These are phyloP conservation scores for Yamadazyma spencermartinsiae DNA, from an alignment of 1,139 yeast species.

Conservation along the genomic window DNA sequence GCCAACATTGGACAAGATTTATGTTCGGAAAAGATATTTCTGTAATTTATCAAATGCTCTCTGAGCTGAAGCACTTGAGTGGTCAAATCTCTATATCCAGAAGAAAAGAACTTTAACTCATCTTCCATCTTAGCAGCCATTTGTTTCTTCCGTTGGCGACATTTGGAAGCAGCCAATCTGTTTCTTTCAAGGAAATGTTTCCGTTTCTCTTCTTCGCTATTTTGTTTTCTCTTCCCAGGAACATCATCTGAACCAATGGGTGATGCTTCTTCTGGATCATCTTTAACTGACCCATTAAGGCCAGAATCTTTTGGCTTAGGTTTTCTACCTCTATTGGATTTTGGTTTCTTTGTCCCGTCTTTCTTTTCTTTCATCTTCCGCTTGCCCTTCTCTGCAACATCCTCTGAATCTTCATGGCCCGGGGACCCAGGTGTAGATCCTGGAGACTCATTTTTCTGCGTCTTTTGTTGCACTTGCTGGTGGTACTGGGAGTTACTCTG, in stretches of 20 bases:
- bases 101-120: constrained; percentile 66
- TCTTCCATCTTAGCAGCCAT: constrained; percentile 81
- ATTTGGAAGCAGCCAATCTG: constrained; percentile 92
- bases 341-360: constrained; percentile 6
- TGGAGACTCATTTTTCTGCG: not conserved
- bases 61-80: constrained; percentile 57
- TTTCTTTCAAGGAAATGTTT: constrained; percentile 85
- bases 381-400: not conserved
- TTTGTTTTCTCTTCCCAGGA: constrained; percentile 11
- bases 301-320: constrained; percentile 9
- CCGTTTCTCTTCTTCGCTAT: constrained; percentile 56
- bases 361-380: not conserved
- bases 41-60: constrained; percentile 57
- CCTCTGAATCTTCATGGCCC: not conserved
- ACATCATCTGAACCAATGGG: constrained; percentile 6
- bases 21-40: constrained; percentile 38
- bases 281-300: constrained; percentile 1
- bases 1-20: constrained; percentile 39
- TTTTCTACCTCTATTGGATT: constrained; percentile 9
- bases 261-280: constrained; percentile 4
- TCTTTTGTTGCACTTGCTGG: constrained; percentile 31
- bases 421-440: not conserved
- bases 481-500: constrained; percentile 13
- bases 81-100: constrained; percentile 69
- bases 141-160: constrained; percentile 93